These are phyloP conservation scores for Nakazawaea ernobii DNA, from an alignment of 805 yeast species.

Conservation along the genomic window DNA sequence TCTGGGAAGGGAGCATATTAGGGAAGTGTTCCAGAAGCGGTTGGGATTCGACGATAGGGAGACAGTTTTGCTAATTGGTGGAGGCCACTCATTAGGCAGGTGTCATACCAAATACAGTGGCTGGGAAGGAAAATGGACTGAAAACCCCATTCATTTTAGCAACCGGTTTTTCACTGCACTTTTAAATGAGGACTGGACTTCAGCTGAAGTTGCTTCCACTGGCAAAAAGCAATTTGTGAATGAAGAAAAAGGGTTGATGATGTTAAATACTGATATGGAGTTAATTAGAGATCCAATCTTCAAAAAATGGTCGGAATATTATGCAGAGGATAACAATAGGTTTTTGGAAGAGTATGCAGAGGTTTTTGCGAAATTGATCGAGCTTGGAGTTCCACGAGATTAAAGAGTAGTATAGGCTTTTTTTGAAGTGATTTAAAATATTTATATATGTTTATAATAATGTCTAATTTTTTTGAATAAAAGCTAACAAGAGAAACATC, in stretches of 20 bases:
- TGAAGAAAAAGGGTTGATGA: constrained; percentile 50
- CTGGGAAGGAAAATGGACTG: constrained; percentile 45
- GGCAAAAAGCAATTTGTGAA: constrained; percentile 34
- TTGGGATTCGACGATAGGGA: constrained; percentile 69
- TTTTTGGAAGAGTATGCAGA: constrained; percentile 61
- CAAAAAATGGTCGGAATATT: constrained; percentile 54
- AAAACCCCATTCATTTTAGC: constrained; percentile 32
- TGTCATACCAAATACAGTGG: constrained; percentile 57
- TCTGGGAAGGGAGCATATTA: constrained; percentile 57
- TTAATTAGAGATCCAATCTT: constrained; percentile 57
- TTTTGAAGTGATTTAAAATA: no score
- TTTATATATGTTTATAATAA: no score
- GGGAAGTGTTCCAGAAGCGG: constrained; percentile 50
- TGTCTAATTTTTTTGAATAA: no score
- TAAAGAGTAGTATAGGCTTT: background rate
- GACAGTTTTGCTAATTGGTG: constrained; percentile 67
- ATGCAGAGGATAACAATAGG: constrained; percentile 57
- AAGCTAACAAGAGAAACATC: no score
- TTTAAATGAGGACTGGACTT: constrained; percentile 46
- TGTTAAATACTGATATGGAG: constrained; percentile 80
- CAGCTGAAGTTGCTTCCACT: constrained; percentile 36
- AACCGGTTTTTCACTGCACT: constrained; percentile 40
- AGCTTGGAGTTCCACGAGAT: constrained; percentile 31
- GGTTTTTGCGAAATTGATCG: constrained; percentile 62
- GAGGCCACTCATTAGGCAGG: constrained; percentile 74